Evolutionary conservation across 495 filamentous ascomycete species (phyloP), one percentile per base, ranked within the genome.

Genomic region (Trichocladium uniseriatum): DNA sequence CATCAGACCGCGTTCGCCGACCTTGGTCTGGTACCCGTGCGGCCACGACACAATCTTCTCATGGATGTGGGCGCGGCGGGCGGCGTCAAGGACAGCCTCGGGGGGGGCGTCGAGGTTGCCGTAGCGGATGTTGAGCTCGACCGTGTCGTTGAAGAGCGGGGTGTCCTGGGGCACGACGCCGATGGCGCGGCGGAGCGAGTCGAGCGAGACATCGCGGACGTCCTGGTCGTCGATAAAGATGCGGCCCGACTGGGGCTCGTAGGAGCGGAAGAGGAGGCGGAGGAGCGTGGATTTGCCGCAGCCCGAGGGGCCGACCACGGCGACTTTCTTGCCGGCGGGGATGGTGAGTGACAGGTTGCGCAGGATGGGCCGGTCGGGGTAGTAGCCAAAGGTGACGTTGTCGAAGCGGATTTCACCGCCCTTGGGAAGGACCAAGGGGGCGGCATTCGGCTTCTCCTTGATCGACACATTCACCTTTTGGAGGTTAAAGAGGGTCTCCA

Each of bases 401-500:
- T 97, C 86, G 63, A 98, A 96, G 22, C 70, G 77, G 63, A 98
- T 94, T 61, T 95, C 83, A 31, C 92, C 92, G 32, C 89, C 88
- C 55, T 77, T 79, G 21, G 74, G 75, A 16, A 97, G 71, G 9
- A 73, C 63, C 8, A 98, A 71, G 0, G 84, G 68, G 49, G 83
- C 81, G 2, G 94, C 86, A 52, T 87, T 70, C 18, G 79, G 74
- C 28, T 73, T 67, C 45, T 97, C 90, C 57, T 81, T 81, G 61
- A 97, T 83, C 16, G 81, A 79, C 32, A 96, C 81, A 54, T 97
- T 95, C 59, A 97, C 94, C 62, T 94, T 96, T 63, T 98, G 94
- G n/a, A 98, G 73, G 62, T 94, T 95, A 74, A 98, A 98, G 11
- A 97, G 76, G 1, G 94, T 96, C 67, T 97, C 92, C 94, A 98